Base-by-base conservation (phyloP, 2,329 filamentous ascomycete genomes). In the Davidsoniella virescens region DNA sequence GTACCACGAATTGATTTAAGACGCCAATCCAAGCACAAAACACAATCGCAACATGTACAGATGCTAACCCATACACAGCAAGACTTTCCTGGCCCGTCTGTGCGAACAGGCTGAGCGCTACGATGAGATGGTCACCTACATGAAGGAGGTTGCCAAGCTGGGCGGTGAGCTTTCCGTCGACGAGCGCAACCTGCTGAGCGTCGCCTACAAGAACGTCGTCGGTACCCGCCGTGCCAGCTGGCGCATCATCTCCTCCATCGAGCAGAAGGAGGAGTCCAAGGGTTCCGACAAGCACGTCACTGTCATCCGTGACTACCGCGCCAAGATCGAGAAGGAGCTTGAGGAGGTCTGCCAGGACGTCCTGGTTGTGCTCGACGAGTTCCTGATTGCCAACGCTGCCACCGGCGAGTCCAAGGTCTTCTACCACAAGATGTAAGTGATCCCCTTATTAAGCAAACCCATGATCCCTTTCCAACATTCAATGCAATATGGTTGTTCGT, bases 91-190 rank as follows among this genome's bases (percentile, higher is more conserved):
- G 70, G 92, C 92, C 71, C 83, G 92, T 75, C 87, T 98, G 68
- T 96, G 92, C 78, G 92, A 96, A 85, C 92, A 98, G 82, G 92
- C 92, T 68, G 92, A 96, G 80, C 90, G 90, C 67, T 98, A 98
- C 74, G 90, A 98, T 90, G 92, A 96, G 75, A 96, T 96, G 90
- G 90, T 96, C 62, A 87, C 82, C 66, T 95, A 90, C 76, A 96
- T 96, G 92, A 96, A 96, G 86, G 87, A 95, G 83, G 90, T 96
- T 64, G 90, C 90, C 70, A 93, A 94, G 74, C 68, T 82, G 60
- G 78, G 75, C 60, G 76, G 77, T 62, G 84, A 88, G 70, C 82
- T 90, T 63, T 82, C 80, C 58, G 90, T 96, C 62, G 90, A 96
- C 69, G 92, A 98, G 82, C 87, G 90, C 70, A 96, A 96, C 75